These are phyloP conservation scores for Candida dajiaensis DNA, from an alignment of 805 yeast genomes.

Conservation along the genomic window DNA sequence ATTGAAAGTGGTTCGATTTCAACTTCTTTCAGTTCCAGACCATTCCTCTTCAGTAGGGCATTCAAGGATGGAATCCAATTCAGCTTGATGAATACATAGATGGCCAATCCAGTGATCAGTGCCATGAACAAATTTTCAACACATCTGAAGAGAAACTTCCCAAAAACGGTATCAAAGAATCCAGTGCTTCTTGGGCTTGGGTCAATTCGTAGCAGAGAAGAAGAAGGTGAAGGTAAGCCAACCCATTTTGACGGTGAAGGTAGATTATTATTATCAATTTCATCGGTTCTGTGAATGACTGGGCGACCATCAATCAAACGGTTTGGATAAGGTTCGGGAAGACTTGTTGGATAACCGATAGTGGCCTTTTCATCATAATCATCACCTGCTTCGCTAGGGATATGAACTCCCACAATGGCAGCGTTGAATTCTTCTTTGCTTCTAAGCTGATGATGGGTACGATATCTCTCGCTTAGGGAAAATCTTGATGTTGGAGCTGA, in stretches of 20 bases:
- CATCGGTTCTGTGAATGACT: conserved; percentile 11
- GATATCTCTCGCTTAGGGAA: conserved; percentile 36
- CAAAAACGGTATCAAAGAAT: conserved; percentile 21
- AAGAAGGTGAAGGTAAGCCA: conserved; percentile 15
- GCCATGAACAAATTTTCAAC: conserved; percentile 36
- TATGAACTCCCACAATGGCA: conserved; percentile 48
- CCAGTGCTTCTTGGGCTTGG: conserved; percentile 17
- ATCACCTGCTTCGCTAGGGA: conserved; percentile 9
- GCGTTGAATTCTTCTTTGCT: conserved; percentile 34
- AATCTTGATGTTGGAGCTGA: conserved; percentile 74
- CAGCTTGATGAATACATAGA: conserved; percentile 25
- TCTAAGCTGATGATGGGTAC: conserved; percentile 30
- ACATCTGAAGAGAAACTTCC: conserved; percentile 27
- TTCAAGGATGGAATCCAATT: conserved; percentile 29
- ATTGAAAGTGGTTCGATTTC: conserved; percentile 4
- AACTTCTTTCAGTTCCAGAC: conserved; percentile 25
- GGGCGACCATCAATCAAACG: conserved; percentile 8
- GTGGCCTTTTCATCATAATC: conserved; percentile 9
- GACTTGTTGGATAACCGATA: conserved; percentile 17
- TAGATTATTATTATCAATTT: conserved; percentile 8
- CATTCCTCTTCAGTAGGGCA: conserved; percentile 26
- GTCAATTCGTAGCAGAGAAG: conserved; percentile 20
- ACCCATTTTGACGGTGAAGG: conserved; percentile 15
- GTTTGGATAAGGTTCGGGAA: conserved; percentile 14
- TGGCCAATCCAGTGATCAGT: conserved; percentile 21